These are phyloP conservation scores for Botrytis pseudocinerea DNA, from an alignment of 2,329 filamentous ascomycete species.

Conservation along the genomic window DNA sequence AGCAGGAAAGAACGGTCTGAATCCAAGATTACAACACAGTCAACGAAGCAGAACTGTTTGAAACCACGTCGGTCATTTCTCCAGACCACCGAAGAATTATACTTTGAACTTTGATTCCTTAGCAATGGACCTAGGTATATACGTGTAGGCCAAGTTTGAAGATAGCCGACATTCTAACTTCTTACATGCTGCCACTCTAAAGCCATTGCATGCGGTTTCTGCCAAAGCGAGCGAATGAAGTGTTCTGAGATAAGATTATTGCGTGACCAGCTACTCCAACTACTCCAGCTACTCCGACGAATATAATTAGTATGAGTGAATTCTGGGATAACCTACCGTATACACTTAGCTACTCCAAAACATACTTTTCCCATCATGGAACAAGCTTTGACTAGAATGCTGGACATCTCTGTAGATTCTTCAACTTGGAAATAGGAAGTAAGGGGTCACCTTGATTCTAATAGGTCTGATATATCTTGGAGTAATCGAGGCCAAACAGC, in stretches of 20 bases:
- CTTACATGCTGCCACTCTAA: neutral
- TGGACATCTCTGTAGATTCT: neutral
- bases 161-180: constrained; percentile 4
- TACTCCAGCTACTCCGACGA: neutral
- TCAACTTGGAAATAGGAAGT: neutral
- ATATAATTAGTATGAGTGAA: neutral
- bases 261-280: neutral
- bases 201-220: neutral
- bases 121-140: neutral
- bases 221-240: neutral
- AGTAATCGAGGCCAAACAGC: neutral
- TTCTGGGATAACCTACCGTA: neutral
- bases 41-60: constrained; percentile 2
- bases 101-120: neutral
- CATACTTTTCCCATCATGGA: neutral
- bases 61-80: neutral
- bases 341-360: neutral
- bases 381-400: neutral
- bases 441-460: neutral
- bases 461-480: neutral
- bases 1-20: neutral
- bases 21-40: neutral
- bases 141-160: neutral
- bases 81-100: neutral
- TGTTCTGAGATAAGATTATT: constrained; percentile 2